phyloP scores from a whole-genome alignment of 2,329 filamentous ascomycete genomes.

The Xylariales sp. region DNA sequence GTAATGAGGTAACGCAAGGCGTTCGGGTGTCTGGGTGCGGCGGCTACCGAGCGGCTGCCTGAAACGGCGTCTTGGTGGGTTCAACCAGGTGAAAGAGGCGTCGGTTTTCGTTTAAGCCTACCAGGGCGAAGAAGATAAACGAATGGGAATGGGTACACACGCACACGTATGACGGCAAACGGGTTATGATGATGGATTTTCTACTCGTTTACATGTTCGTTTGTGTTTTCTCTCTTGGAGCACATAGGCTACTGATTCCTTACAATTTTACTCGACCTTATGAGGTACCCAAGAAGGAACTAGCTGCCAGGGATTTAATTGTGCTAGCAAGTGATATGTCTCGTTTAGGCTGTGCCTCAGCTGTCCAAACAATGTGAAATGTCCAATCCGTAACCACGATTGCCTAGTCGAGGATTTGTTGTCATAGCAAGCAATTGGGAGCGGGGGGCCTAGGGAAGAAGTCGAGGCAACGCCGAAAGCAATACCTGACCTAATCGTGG shows the following conservation, averaged over 20 bases:
- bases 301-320: neutral
- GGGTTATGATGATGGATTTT: conserved; percentile 23
- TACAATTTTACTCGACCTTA: neutral
- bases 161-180: conserved; percentile 13
- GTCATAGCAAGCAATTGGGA: too few species aligned
- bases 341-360: neutral
- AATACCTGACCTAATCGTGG: too few species aligned
- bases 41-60: neutral
- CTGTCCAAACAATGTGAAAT: neutral
- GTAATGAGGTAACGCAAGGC: conserved; percentile 9
- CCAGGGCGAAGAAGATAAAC: neutral
- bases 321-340: too few species aligned
- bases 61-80: neutral
- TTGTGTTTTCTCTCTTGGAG: conserved; percentile 7
- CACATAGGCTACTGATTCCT: neutral
- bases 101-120: neutral
- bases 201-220: neutral
- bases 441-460: too few species aligned
- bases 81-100: conserved; percentile 1
- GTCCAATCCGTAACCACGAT: too few species aligned
- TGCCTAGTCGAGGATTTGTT: too few species aligned
- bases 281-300: neutral
- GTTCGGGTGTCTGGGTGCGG: conserved; percentile 25
- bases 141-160: neutral
- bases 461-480: too few species aligned